Conservation (phyloP, 1,284 basidiomycete species). For the Vanrija pseudolonga region DNA sequence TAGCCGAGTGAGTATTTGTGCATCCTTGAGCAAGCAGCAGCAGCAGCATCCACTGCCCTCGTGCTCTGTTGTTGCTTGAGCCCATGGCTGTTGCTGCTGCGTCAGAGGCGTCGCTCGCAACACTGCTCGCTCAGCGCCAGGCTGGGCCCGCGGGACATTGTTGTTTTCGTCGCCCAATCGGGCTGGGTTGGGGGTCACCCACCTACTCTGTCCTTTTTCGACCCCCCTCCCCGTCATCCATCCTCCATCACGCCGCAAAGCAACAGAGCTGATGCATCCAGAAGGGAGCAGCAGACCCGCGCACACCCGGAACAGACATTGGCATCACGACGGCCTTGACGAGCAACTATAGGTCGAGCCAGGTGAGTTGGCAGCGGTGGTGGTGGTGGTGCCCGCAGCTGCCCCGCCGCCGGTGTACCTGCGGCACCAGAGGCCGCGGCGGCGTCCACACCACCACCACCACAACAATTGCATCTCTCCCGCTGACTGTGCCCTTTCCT, state of each 20-base stretch:
- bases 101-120: neutral
- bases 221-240: neutral
- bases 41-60: too few relatives aligned
- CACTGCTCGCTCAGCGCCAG: neutral
- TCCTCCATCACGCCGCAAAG: neutral
- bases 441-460: too few relatives aligned
- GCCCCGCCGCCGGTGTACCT: neutral
- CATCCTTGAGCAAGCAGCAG: neutral
- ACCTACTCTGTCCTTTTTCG: neutral
- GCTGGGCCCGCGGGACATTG: conserved; percentile 2
- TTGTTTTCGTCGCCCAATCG: conserved; percentile 13
- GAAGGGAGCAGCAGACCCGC: conserved; percentile 2
- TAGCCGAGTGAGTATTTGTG: conserved; percentile 9
- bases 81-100: neutral
- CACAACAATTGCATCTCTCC: neutral
- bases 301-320: conserved; percentile 8
- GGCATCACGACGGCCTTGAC: neutral
- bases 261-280: neutral
- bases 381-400: neutral
- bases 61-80: neutral
- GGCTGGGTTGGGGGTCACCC: neutral
- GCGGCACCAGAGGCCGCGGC: too few relatives aligned
- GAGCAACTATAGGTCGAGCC: too few relatives aligned
- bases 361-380: neutral
- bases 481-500: neutral